Evolutionary conservation across 257 asterid genomes (phyloP), one percentile per base, ranked within the genome.

Genomic region (Knoxia roxburghii): DNA sequence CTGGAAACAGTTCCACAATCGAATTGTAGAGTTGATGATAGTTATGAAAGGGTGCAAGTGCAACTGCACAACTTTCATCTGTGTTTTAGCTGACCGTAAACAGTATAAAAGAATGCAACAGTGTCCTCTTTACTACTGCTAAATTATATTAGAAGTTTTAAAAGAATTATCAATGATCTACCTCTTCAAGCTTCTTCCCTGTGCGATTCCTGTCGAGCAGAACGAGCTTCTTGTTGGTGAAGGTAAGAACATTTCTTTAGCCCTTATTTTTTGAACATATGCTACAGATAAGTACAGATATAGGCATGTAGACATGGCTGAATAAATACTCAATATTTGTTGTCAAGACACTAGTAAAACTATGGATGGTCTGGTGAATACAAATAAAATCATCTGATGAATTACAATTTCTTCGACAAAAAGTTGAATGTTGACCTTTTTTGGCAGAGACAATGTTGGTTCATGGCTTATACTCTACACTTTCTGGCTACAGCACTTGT

Each of bases 401-500:
- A 45, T 13, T 50, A 7, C 15, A 8, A 1, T 7, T 2, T 33
- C 18, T 45, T 45, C 45, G 2, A 26, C 41, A 64, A 50, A 39
- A 51, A 29, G 13, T 63, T 62, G 15, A 29, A 32, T 52, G 37
- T 18, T 53, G 45, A 21, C 39, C 63, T 11, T 13, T 21, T 52
- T 29, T 48, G 46, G 51, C 57, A 58, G 56, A 23, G 48, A 48
- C 24, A 35, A 10, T 5, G 64, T 39, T 33, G 29, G 39, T 69
- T 52, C 46, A 39, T 61, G 26, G 14, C 50, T 69, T 62, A 32
- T 49, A 32, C 69, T 50, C 49, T 61, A n/a, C n/a, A n/a, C n/a
- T 27, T 21, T 3, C 41, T 23, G n/a, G 32, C 35, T 59, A 26
- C n/a, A 24, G 13, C 23, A 30, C 20, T 23, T 26, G 40, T 10